Evolutionary conservation across 2,329 filamentous ascomycete genomes (phyloP).

Genomic region (Apiospora hydei): DNA sequence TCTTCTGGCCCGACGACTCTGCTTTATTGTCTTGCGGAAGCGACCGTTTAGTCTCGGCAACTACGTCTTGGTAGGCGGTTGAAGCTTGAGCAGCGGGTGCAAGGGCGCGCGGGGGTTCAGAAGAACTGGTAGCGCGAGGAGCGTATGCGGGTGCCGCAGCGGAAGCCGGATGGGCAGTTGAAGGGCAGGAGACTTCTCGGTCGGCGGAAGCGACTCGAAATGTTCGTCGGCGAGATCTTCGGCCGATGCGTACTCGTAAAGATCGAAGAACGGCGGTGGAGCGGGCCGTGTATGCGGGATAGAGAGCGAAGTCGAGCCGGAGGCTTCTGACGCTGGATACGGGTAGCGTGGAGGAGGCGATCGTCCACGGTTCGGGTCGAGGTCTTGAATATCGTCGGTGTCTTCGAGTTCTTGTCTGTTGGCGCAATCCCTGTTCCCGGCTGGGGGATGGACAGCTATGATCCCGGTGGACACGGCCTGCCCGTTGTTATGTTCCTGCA

Average conservation of each 20-base stretch:
- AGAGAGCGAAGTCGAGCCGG: conserved; percentile 51
- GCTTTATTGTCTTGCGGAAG: conserved; percentile 84
- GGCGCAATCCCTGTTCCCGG: conserved; percentile 18
- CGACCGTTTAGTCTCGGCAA: conserved; percentile 82
- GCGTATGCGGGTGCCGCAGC: conserved; percentile 64
- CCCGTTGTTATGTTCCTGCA: conserved; percentile 53
- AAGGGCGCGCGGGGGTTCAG: conserved; percentile 36
- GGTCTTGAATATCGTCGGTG: conserved; percentile 42
- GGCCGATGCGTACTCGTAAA: conserved; percentile 53
- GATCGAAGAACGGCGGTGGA: conserved; percentile 67
- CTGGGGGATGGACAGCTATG: conserved; percentile 36
- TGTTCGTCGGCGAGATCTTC: conserved; percentile 35
- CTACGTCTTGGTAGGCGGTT: conserved; percentile 55
- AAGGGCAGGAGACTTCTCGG: conserved; percentile 28
- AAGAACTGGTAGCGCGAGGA: conserved; percentile 48
- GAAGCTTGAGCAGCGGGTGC: conserved; percentile 41
- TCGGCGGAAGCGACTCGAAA: conserved; percentile 5
- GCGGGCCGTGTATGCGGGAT: conserved; percentile 46
- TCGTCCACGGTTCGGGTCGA: conserved; percentile 47
- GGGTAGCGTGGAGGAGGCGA: conserved; percentile 68
- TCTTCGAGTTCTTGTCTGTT: conserved; percentile 32
- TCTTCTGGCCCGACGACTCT: conserved; percentile 72
- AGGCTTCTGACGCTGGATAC: conserved; percentile 64
- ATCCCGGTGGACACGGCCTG: conserved; percentile 52
- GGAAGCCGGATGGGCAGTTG: conserved; percentile 35